Evolutionary conservation across 441 rosid genomes (phyloP).

Genomic region (Gossypium davidsonii): DNA sequence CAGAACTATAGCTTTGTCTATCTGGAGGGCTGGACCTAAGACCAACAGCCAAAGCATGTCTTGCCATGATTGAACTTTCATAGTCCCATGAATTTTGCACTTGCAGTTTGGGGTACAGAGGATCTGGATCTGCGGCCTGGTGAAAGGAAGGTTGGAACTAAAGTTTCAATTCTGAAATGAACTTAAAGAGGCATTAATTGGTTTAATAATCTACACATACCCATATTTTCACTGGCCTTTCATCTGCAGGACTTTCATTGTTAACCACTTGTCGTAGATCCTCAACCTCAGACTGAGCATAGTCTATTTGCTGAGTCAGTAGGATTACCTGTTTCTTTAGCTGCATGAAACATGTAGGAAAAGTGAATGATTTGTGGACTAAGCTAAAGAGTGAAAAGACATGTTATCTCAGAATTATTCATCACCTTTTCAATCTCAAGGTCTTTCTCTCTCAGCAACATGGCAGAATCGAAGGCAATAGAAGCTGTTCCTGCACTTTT

Average conservation of each 20-base stretch:
- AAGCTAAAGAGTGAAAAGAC: constrained; percentile 6
- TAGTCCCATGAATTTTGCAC: constrained; percentile 63
- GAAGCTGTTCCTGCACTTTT: constrained; percentile 36
- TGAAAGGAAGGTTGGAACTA: constrained; percentile 13
- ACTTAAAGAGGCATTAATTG: neutral
- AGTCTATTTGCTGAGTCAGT: constrained; percentile 49
- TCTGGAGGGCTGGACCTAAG: constrained; percentile 45
- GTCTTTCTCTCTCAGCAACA: constrained; percentile 52
- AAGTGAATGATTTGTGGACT: constrained; percentile 10
- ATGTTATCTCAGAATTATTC: neutral
- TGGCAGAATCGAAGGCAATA: constrained; percentile 20
- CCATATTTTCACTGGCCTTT: constrained; percentile 31
- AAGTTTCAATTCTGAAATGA: neutral
- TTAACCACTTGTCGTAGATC: constrained; percentile 41
- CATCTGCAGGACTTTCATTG: constrained; percentile 36
- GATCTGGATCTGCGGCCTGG: constrained; percentile 43
- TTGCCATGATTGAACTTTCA: constrained; percentile 34
- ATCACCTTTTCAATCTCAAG: constrained; percentile 52
- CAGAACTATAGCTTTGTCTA: constrained; percentile 47
- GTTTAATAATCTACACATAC: constrained; percentile 18
- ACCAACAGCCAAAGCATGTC: constrained; percentile 23
- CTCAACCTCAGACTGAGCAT: constrained; percentile 56
- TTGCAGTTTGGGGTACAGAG: constrained; percentile 66
- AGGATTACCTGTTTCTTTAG: constrained; percentile 53
- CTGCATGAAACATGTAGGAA: constrained; percentile 37